Evolutionary conservation across 805 yeast genomes (phyloP).

Genomic region (Hanseniaspora taiwanica): DNA sequence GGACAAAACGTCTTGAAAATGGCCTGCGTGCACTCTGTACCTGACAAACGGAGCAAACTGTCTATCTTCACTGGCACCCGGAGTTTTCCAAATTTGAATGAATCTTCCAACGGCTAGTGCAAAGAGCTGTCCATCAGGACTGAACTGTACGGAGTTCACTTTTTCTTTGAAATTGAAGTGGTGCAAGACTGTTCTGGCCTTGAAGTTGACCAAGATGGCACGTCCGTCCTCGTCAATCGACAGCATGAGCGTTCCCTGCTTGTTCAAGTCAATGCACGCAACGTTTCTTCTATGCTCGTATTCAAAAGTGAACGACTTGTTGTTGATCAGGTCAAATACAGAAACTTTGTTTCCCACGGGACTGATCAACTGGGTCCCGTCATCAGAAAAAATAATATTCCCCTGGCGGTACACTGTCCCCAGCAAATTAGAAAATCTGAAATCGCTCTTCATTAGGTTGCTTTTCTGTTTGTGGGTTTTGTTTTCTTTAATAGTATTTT

Average conservation of each 20-base stretch:
- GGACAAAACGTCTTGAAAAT: constrained; percentile 66
- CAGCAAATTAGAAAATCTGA: constrained; percentile 71
- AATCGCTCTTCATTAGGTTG: constrained; percentile 69
- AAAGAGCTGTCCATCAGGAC: constrained; percentile 79
- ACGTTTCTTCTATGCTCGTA: constrained; percentile 88
- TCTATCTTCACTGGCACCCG: constrained; percentile 64
- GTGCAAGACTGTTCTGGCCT: constrained; percentile 72
- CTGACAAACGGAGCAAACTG: constrained; percentile 95
- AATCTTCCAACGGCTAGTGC: constrained; percentile 77
- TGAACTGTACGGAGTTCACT: constrained; percentile 64
- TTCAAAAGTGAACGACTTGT: constrained; percentile 75
- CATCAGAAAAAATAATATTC: constrained; percentile 72
- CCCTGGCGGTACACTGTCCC: constrained; percentile 95
- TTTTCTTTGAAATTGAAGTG: constrained; percentile 84
- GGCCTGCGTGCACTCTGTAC: constrained; percentile 85
- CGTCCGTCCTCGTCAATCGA: constrained; percentile 87
- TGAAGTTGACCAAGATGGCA: constrained; percentile 80
- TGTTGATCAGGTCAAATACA: constrained; percentile 74
- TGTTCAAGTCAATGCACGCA: constrained; percentile 65
- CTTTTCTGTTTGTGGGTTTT: not conserved
- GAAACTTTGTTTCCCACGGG: constrained; percentile 94
- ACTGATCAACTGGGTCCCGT: constrained; percentile 69
- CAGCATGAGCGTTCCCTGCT: constrained; percentile 64
- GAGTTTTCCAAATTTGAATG: constrained; percentile 89
- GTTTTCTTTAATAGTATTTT: not conserved